Conservation (phyloP, 2,329 filamentous ascomycete species). For the Mycogone perniciosa region DNA sequence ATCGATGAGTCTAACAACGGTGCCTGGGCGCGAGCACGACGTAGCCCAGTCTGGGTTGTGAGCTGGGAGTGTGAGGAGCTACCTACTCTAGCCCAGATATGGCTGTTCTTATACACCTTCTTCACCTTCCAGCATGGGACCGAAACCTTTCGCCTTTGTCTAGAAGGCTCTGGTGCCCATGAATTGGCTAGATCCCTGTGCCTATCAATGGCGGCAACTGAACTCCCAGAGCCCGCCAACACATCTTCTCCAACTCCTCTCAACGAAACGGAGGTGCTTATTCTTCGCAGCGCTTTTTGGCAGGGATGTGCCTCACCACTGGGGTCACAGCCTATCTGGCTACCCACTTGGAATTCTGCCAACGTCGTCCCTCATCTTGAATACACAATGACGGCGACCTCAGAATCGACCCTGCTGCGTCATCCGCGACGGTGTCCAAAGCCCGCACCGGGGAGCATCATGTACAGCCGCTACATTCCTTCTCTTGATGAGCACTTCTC, state of each 20-base stretch:
- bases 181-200: constrained; percentile 27
- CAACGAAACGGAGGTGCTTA: constrained; percentile 27
- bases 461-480: constrained; percentile 72
- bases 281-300: constrained; percentile 54
- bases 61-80: constrained; percentile 32
- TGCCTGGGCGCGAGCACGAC: constrained; percentile 44
- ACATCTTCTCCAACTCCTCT: no score
- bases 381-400: constrained; percentile 31
- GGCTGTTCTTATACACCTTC: constrained; percentile 42
- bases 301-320: constrained; percentile 60
- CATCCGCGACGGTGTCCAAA: constrained; percentile 65
- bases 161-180: constrained; percentile 16
- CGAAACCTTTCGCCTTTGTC: constrained; percentile 19
- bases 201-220: constrained; percentile 32
- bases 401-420: constrained; percentile 33
- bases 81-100: constrained; percentile 41
- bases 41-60: constrained; percentile 38
- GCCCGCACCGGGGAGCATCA: constrained; percentile 56
- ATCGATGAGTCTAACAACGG: constrained; percentile 24
- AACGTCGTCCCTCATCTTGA: constrained; percentile 13
- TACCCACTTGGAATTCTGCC: no score
- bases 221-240: constrained; percentile 30
- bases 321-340: constrained; percentile 55
- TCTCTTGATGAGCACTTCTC: constrained; percentile 68
- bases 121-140: constrained; percentile 29